Base-by-base conservation (phyloP, 306 rosid species). In the Calophaca sinica region DNA sequence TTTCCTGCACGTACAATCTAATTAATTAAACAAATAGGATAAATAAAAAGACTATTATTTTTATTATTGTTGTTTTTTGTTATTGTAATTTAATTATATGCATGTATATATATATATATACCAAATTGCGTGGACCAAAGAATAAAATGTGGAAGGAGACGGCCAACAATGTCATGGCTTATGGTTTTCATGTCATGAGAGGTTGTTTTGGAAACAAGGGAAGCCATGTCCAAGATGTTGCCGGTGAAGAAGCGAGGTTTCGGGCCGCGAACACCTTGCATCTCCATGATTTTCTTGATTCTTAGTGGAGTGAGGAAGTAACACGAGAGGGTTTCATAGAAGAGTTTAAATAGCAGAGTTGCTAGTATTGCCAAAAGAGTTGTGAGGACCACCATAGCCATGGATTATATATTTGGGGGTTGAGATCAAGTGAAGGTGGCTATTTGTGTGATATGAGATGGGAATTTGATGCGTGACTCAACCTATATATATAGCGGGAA, bases 201-300 rank as follows among this genome's bases (percentile, higher is more conserved):
- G 50, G 92, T 96, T 46, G 98, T 60, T 72, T 87, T 81, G 31
- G 88, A 70, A 28, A 89, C 81, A 45, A 90, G 88, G 7, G 85
- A 73, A 3, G 89, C 85, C 88, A 92, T 84, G 83, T 90, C 93
- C 5, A 83, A 39, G 87, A 96, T 82, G 87, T 92, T 96, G 15
- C 99, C 98, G 9, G 81, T 75, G 62, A 96, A 84, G 44, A 75
- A 84, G 6, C 91, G 84, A 1, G 91, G 92, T 53, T 89, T 81
- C 0, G 99, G 99, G 44, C 99, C 99, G 32, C 77, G 84, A 45
- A 92, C 91, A 3, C 99, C 99, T 90, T 96, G 99, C 82, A 60
- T 75, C 49, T 85, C 96, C 99, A 96, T 96, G 74, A 75, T 81
- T 78, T 54, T 87, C 79, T 81, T 83, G 78, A 96, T 90, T 62